These are phyloP conservation scores for Pinus taeda DNA, from an alignment of 75 land plant genomes.

Conservation along the genomic window DNA sequence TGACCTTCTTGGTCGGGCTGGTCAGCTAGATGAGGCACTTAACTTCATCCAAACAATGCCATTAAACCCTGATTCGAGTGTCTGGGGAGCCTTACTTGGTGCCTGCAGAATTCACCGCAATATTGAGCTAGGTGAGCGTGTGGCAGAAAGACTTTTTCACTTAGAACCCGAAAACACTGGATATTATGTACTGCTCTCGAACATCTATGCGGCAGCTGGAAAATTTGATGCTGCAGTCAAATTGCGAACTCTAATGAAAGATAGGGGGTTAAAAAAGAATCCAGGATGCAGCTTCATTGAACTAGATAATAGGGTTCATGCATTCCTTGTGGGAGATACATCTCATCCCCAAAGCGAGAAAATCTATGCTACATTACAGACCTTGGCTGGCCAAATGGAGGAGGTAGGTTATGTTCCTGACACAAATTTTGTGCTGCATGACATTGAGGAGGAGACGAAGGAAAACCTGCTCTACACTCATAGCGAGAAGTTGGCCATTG, in stretches of 20 bases:
- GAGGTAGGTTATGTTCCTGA: not conserved
- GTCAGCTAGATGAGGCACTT: not conserved
- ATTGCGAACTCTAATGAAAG: not conserved
- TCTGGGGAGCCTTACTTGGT: not conserved
- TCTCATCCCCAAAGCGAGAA: not conserved
- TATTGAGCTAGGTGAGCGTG: not conserved
- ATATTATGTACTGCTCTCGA: not conserved
- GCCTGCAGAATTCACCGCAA: not conserved
- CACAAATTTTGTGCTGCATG: constrained; percentile 1
- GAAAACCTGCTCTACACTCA: not conserved
- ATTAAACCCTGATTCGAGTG: not conserved
- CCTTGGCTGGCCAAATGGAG: not conserved
- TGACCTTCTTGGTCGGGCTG: not conserved
- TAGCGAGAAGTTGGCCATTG: not conserved
- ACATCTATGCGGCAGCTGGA: not conserved
- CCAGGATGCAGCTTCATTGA: not conserved
- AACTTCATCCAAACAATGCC: not conserved
- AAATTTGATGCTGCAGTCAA: not conserved
- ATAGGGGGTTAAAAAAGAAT: not conserved
- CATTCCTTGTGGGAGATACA: not conserved
- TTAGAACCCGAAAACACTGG: not conserved
- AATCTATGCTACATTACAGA: not conserved
- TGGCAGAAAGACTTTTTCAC: not conserved
- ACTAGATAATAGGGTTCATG: not conserved
- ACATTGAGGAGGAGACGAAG: not conserved